phyloP scores from a whole-genome alignment of 768 basidiomycete genomes.

The Psilocybe cubensis region DNA sequence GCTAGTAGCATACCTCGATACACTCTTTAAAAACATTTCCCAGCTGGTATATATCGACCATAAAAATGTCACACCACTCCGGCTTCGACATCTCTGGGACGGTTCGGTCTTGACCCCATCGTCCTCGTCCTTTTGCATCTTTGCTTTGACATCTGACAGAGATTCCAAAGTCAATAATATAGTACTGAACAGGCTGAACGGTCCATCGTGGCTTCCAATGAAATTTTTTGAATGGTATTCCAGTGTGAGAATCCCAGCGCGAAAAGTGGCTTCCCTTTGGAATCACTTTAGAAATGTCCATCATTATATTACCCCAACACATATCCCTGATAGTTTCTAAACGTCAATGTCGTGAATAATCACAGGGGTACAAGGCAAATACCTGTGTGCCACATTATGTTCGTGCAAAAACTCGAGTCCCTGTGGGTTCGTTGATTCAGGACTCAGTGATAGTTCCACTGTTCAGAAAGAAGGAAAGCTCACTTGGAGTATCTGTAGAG shows the following conservation, averaged over 20 bases:
- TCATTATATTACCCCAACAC: constrained; percentile 21
- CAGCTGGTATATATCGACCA: constrained; percentile 7
- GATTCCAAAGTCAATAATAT: constrained; percentile 8
- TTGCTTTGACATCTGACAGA: background rate
- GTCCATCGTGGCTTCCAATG: constrained; percentile 5
- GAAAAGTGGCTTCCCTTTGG: constrained; percentile 19
- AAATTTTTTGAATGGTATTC: background rate
- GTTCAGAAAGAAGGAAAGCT: background rate
- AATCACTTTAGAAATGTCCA: constrained; percentile 18
- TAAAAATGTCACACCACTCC: background rate
- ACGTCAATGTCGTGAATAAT: background rate
- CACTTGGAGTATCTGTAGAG: constrained; percentile 14
- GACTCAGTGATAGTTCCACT: background rate
- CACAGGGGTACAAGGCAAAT: background rate
- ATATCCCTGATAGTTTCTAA: constrained; percentile 22
- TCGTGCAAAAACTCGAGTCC: constrained; percentile 5
- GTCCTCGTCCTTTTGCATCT: background rate
- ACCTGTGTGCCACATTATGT: constrained; percentile 7
- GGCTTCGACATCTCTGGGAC: constrained; percentile 2
- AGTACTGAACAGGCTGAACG: background rate
- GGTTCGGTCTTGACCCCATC: background rate
- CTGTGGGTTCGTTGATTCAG: background rate
- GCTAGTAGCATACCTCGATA: background rate
- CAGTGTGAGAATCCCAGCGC: background rate
- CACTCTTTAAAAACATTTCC: constrained; percentile 1